Conservation (phyloP, 352 stramenopile species). For the Phytophthora quininea region DNA sequence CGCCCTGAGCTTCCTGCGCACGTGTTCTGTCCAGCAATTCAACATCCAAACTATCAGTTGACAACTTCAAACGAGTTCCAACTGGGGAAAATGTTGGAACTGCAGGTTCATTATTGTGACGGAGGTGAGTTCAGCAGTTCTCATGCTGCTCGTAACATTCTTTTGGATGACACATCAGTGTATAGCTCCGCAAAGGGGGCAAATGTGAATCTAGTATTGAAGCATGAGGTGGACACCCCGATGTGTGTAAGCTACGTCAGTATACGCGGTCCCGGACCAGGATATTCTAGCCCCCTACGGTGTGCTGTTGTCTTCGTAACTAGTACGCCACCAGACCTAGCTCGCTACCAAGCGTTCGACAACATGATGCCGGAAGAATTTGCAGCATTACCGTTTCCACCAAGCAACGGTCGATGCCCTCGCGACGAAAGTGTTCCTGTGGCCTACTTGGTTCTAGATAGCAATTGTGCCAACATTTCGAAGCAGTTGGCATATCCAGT, state of each 20-base stretch:
- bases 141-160: constrained; percentile 65
- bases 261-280: constrained; percentile 71
- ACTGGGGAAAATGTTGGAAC: constrained; percentile 70
- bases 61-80: constrained; percentile 68
- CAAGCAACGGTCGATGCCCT: constrained; percentile 47
- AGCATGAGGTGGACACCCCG: constrained; percentile 79
- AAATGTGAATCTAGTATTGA: constrained; percentile 84
- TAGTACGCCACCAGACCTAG: constrained; percentile 61
- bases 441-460: constrained; percentile 81
- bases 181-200: constrained; percentile 77
- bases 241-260: constrained; percentile 82
- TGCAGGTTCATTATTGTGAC: constrained; percentile 74
- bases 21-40: constrained; percentile 40
- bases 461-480: constrained; percentile 74
- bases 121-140: constrained; percentile 84
- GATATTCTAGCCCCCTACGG: constrained; percentile 78
- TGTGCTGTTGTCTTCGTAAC: constrained; percentile 75
- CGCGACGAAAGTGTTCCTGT: constrained; percentile 73
- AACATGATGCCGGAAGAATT: constrained; percentile 82
- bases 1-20: constrained; percentile 57
- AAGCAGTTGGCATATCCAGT: constrained; percentile 76
- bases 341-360: constrained; percentile 60
- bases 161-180: constrained; percentile 80
- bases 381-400: constrained; percentile 69
- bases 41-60: constrained; percentile 48